Conservation (phyloP, 192 early-diverging fungal genomes). For the Coemansia sp. region DNA sequence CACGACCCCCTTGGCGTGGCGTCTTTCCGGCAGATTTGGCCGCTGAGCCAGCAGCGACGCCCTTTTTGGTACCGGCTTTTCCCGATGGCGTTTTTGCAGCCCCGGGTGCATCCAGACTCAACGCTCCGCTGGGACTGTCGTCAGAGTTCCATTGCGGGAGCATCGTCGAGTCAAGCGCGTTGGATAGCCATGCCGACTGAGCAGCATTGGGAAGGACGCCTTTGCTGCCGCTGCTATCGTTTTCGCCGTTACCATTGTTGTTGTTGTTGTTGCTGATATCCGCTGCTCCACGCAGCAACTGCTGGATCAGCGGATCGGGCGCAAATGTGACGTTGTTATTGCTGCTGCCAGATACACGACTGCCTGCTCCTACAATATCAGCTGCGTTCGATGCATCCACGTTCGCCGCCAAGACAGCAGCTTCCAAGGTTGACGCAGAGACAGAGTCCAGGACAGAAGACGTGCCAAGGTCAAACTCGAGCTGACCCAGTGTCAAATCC, state of each 20-base stretch:
- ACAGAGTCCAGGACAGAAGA: neutral
- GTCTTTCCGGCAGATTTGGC: neutral
- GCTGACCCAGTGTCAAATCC: slow-evolving; percentile 35
- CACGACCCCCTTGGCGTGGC: neutral
- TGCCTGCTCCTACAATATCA: neutral
- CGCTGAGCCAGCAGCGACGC: neutral
- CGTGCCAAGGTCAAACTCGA: slow-evolving; percentile 21
- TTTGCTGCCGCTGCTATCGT: neutral
- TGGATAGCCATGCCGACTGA: slow-evolving; percentile 21
- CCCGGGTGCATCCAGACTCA: neutral
- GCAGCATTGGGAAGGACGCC: neutral
- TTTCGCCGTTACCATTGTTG: neutral
- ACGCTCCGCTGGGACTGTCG: neutral
- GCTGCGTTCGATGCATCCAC: neutral
- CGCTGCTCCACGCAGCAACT: slow-evolving; percentile 34
- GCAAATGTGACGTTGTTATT: slow-evolving; percentile 11
- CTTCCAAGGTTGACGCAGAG: neutral
- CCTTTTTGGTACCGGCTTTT: slow-evolving; percentile 7
- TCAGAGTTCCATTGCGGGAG: slow-evolving; percentile 16
- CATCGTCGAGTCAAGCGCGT: slow-evolving; percentile 16
- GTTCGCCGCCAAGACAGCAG: neutral
- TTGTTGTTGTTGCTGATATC: slow-evolving; percentile 13
- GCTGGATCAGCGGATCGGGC: slow-evolving; percentile 37
- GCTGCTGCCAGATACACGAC: neutral
- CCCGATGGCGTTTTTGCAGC: neutral